Base-by-base conservation (phyloP, 805 yeast genomes). In the Wickerhamiella kurtzmanii region DNA sequence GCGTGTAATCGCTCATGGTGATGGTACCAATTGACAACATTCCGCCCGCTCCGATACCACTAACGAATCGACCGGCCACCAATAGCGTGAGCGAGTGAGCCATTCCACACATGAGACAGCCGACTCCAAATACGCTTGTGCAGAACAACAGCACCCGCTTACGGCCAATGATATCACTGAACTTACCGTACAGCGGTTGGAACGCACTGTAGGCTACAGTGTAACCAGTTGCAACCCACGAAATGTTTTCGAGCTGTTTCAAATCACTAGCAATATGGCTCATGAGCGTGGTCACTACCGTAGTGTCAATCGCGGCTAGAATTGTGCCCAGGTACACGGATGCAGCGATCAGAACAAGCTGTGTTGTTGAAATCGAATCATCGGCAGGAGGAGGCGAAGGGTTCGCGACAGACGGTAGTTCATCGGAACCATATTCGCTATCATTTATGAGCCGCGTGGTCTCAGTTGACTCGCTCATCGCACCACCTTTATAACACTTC, bases 41-140 rank as follows among this genome's bases (percentile, higher is more conserved):
- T 1, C 95, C 95, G 4, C 94, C 92, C n/a, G 94, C 95, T 11
- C 95, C 95, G 47, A 82, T 73, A 17, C 96, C 96, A 21, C 94
- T 79, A 44, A 86, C 69, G 50, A 84, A 79, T 55, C 94, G 70
- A 1, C 87, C 89, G 2, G 74, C 79, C 45, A 82, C 79, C 36
- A 82, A 64, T 70, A 73, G 69, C 50, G 68, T 62, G 73, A 82
- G 75, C 22, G 69, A 66, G 17, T 55, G 60, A 1, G 85, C 63
- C 3, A 74, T 52, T 1, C 82, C 88, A 47, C 76, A 73, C 21
- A 73, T 47, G 15, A 67, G 52, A 55, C 76, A 72, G 17, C 78
- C 77, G 13, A 71, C 16, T 2, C 65, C 71, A 52, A 75, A 74
- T 47, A 68, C 55, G 15, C 61, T 48, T 35, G 68, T 64, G 20